Percentiles rank a stretch among this genome's conserved stretches.
Evolutionary conservation across 2,329 filamentous ascomycete genomes (phyloP).

Genomic region (Calycina herbarum): DNA sequence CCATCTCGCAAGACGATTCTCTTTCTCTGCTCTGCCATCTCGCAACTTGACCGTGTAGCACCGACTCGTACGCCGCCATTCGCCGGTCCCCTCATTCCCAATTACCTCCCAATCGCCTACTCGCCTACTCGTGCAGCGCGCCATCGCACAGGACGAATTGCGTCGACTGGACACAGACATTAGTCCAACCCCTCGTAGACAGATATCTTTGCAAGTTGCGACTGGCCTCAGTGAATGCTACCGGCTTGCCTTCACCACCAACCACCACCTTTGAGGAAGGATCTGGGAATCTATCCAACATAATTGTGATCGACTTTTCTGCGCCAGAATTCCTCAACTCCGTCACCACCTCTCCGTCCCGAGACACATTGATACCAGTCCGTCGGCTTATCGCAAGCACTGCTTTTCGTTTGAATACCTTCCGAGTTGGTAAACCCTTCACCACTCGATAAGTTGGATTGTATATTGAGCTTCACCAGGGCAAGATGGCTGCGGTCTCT

Average conservation of each 20-base stretch:
- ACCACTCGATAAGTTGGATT: not conserved
- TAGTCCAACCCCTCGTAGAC: constrained; percentile 2
- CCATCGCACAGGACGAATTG: constrained; percentile 4
- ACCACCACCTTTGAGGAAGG: not conserved
- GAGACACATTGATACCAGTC: not conserved
- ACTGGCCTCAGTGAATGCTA: not conserved
- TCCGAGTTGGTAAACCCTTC: not conserved
- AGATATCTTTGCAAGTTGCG: not conserved
- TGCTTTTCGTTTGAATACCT: not conserved
- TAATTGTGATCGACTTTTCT: not conserved
- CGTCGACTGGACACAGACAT: not conserved
- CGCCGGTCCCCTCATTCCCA: constrained; percentile 7
- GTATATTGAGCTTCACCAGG: constrained; percentile 20
- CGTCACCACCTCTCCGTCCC: not conserved
- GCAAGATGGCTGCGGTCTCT: constrained; percentile 39
- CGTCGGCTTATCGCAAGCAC: not conserved
- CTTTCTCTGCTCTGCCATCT: not conserved
- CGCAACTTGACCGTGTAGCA: not conserved
- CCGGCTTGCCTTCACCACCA: not conserved
- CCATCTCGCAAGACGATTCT: not conserved
- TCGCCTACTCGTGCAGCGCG: constrained; percentile 3
- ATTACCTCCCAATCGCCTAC: constrained; percentile 1
- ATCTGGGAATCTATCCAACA: not conserved
- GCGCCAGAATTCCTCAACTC: not conserved
- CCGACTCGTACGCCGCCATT: constrained; percentile 5